A percentile compares a stretch with the other conserved stretches of the same genome.
Evolutionary conservation across 768 basidiomycete genomes (phyloP).

Genomic region (Boletus rubroflammeus): DNA sequence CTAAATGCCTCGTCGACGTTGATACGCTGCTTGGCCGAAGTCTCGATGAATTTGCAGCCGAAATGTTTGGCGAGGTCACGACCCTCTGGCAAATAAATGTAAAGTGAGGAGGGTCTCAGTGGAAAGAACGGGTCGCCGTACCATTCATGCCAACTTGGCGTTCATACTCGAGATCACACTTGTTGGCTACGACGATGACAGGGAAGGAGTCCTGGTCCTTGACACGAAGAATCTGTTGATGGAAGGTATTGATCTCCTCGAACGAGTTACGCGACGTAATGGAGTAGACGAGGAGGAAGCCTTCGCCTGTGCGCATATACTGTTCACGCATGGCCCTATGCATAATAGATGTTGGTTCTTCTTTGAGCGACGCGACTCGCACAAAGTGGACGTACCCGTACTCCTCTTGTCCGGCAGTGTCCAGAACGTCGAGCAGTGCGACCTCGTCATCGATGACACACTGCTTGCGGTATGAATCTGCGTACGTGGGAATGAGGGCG

Average conservation of each 20-base stretch:
- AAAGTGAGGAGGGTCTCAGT: background rate
- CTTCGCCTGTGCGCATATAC: conserved; percentile 98
- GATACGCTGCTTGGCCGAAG: conserved; percentile 93
- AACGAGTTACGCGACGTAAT: conserved; percentile 98
- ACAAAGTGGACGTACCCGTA: conserved; percentile 70
- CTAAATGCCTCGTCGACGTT: conserved; percentile 96
- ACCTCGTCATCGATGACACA: conserved; percentile 98
- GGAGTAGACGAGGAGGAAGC: conserved; percentile 95
- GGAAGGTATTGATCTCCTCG: conserved; percentile 94
- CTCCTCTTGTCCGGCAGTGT: conserved; percentile 98
- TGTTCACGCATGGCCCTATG: conserved; percentile 96
- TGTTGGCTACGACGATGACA: conserved; percentile 96
- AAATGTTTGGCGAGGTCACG: conserved; percentile 94
- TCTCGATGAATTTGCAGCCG: conserved; percentile 92
- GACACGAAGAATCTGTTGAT: conserved; percentile 93
- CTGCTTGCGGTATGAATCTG: conserved; percentile 96
- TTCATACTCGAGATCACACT: conserved; percentile 94
- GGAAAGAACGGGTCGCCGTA: conserved; percentile 30
- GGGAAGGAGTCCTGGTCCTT: conserved; percentile 97
- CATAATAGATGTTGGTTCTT: conserved; percentile 1
- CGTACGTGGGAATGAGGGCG: background rate
- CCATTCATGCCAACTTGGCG: conserved; percentile 95
- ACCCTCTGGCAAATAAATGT: conserved; percentile 65
- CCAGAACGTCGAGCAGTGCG: conserved; percentile 93
- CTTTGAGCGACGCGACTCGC: background rate